These are phyloP conservation scores for Scopulariopsis brevicaulis DNA, from an alignment of 2,329 filamentous ascomycete species.

Conservation along the genomic window DNA sequence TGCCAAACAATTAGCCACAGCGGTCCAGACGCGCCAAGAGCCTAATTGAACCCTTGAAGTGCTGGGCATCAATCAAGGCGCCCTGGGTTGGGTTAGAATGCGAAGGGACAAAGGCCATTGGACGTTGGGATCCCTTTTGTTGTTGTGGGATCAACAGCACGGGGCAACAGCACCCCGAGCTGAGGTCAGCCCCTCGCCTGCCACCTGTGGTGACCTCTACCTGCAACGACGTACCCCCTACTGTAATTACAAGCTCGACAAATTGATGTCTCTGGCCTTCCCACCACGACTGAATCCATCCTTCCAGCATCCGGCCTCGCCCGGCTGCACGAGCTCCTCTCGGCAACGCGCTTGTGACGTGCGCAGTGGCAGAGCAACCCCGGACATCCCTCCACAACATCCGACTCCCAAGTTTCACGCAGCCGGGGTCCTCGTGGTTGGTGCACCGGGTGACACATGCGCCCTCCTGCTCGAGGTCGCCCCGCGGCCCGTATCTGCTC, in stretches of 20 bases:
- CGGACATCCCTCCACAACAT: neutral
- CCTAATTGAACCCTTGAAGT: neutral
- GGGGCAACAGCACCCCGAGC: no score
- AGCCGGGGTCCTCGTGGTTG: neutral
- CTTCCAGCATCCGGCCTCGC: neutral
- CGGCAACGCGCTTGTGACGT: neutral
- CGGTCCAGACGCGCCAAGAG: neutral
- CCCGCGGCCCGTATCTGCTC: neutral
- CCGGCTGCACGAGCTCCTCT: neutral
- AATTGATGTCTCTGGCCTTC: neutral
- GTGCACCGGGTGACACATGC: neutral
- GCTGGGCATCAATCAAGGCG: neutral
- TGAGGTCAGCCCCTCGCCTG: no score
- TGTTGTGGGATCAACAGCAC: no score
- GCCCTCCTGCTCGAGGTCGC: neutral
- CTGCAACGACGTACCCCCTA: neutral
- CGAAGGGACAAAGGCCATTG: neutral
- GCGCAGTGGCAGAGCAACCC: neutral
- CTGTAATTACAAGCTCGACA: neutral
- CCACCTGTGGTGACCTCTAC: no score
- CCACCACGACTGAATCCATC: neutral
- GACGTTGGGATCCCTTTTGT: neutral
- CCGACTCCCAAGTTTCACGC: neutral
- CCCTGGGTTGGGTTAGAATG: neutral
- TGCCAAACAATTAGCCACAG: no score